Conservation (phyloP, 83 land plant genomes). For the Picea mariana region DNA sequence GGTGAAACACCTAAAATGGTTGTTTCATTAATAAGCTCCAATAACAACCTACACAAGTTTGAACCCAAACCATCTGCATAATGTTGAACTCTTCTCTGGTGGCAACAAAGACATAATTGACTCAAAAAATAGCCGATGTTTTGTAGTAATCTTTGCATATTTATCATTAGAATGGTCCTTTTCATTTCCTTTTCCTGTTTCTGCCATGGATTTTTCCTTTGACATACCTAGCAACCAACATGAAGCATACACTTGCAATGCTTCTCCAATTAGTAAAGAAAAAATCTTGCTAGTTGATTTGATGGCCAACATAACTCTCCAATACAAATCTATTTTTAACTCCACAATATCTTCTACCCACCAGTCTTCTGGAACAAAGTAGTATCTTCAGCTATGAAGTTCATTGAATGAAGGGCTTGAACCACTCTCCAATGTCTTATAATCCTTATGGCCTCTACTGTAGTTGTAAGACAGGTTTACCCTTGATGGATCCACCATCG, state of each 20-base stretch:
- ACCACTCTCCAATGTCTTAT: not conserved
- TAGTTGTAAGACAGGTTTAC: slow-evolving; percentile 30
- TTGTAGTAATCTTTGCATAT: slow-evolving; percentile 24
- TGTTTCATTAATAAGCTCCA: slow-evolving; percentile 62
- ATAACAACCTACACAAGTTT: slow-evolving; percentile 57
- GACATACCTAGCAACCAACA: slow-evolving; percentile 41
- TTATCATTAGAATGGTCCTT: slow-evolving; percentile 18
- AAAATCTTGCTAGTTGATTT: slow-evolving; percentile 43
- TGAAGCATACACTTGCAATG: slow-evolving; percentile 24
- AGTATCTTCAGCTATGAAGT: slow-evolving; percentile 20
- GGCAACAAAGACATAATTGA: slow-evolving; percentile 64
- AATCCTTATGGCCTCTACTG: slow-evolving; percentile 13
- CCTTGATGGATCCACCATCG: slow-evolving; percentile 27
- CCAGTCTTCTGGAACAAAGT: slow-evolving; percentile 32
- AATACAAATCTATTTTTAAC: slow-evolving; percentile 46
- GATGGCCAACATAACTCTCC: slow-evolving; percentile 62
- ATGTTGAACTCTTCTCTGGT: slow-evolving; percentile 51
- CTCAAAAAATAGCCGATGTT: slow-evolving; percentile 55
- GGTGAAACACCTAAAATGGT: slow-evolving; percentile 46
- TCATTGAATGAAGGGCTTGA: slow-evolving; percentile 15
- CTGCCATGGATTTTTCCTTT: slow-evolving; percentile 2
- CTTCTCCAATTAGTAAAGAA: slow-evolving; percentile 25
- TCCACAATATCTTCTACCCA: slow-evolving; percentile 74
- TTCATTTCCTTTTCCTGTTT: slow-evolving; percentile 20
- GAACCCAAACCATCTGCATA: slow-evolving; percentile 36